Base-by-base conservation (phyloP, 148 eudicot species). In the Cornus controversa region DNA sequence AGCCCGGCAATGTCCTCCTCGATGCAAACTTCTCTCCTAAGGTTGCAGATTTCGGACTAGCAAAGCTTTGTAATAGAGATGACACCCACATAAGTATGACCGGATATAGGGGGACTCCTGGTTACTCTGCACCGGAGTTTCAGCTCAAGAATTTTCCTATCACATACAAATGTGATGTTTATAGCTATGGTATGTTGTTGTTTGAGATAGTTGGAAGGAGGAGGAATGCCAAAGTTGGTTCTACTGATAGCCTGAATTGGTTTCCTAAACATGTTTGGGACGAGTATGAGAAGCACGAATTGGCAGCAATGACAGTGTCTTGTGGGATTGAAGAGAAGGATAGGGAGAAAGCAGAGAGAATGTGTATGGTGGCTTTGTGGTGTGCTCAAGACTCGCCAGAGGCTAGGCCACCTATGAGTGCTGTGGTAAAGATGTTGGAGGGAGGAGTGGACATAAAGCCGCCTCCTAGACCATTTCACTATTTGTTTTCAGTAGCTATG, bases 361-460 rank as follows among this genome's bases (percentile, higher is more conserved):
- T 70, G 73, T 53, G 31, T 42, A 42, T 24, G 73, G 73, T 70
- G 31, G 73, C 73, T 9, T 70, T 70, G 73, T 70, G 73, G 73
- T 70, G 73, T 14, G 73, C 26, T 42, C 73, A 70, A 10, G 73
- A 70, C 31, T 70, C 73, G 9, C 73, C 73, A 0, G 31, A 14
- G 6, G 11, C 22, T 2, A 42, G 73, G 54, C 73, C 73, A 9
- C 58, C 73, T 1, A 70, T 70, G 73, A 70, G 73, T 42, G 58
- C 0, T 11, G 58, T 70, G 58, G 31, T 70, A n/a, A 70, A 25
- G 47, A 70, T 70, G 73, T 70, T 70, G 73, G 73, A 70, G 27
- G 73, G 73, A 42, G n/a, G n/a, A 42, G 73, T 45, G 29, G 73
- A 70, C 57, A 28, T 70, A 26, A 45, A 23, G 73, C 58, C 73